Base-by-base conservation (phyloP, 2,329 filamentous ascomycete genomes). In the Lachnellula arida region DNA sequence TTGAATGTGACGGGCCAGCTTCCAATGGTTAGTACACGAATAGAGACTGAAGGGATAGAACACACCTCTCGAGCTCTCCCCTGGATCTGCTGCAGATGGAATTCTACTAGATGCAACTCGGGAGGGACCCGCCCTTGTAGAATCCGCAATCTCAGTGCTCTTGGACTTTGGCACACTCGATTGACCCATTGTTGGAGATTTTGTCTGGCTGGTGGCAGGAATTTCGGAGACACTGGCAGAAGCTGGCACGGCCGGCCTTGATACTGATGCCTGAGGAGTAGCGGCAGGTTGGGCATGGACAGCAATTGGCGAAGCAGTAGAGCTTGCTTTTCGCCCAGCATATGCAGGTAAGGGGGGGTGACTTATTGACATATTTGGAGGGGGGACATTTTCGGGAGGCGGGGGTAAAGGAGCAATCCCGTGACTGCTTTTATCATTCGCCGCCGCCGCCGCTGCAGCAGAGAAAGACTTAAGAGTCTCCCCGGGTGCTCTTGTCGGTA, bases 391-490 rank as follows among this genome's bases (percentile, higher is more conserved):
- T 39, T 88, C 88, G 28, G 91, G 91, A 66, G 94, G 94, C 60
- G 94, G 93, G 54, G 94, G 94, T 68, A 97, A 78, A 42, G 94
- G 94, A 56, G 93, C 87, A 68, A 99, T 97, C 25, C 94, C 94
- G 32, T 97, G 86, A 70, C 86, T 92, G 74, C 89, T 92, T 35
- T 97, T 87, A 70, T 87, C 93, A 76, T 90, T 93, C 46, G 92
- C 91, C 1, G 94, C 93, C 0, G 93, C 94, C 0, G 94, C 94
- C 0, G 94, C 94, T 0, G 94, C 94, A 0, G 94, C 94, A 39
- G 94, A 97, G 46, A 94, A 94, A 71, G 99, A 99, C 74, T 97
- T 97, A 63, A 99, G 78, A 1, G 89, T 90, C 71, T 97, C 93
- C 48, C 91, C 91, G 4, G 91, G 88, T 6, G 89, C 86, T 71